phyloP scores from a whole-genome alignment of 2,329 filamentous ascomycete species.

The Drechslerella stenobrocha region DNA sequence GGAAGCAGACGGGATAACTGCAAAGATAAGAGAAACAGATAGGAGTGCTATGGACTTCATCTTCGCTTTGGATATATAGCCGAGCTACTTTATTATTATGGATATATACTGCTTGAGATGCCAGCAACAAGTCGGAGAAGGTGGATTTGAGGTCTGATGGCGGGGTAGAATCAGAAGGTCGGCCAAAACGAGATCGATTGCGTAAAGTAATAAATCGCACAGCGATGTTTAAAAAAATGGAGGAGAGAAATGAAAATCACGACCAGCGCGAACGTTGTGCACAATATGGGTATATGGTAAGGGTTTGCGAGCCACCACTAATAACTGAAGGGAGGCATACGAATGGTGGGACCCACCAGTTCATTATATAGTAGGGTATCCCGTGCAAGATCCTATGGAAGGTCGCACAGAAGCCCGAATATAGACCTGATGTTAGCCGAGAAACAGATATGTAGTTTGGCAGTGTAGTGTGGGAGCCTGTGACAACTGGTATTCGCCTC shows the following conservation, averaged over 20 bases:
- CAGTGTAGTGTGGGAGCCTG: too few relatives aligned
- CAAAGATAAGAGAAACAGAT: constrained; percentile 8
- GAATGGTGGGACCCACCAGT: neutral
- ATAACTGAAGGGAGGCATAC: neutral
- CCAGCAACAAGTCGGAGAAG: neutral
- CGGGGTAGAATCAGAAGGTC: neutral
- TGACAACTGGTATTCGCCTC: too few relatives aligned
- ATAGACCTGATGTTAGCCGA: too few relatives aligned
- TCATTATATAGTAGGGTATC: neutral
- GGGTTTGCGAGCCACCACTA: neutral
- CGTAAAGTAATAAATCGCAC: constrained; percentile 2
- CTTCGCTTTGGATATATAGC: neutral
- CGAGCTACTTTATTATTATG: neutral
- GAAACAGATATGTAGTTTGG: too few relatives aligned
- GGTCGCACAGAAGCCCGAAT: neutral
- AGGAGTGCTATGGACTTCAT: constrained; percentile 12
- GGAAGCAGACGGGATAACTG: neutral
- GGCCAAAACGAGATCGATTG: neutral
- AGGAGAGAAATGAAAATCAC: constrained; percentile 3
- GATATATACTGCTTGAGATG: constrained; percentile 1
- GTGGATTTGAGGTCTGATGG: neutral
- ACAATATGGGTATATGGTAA: neutral
- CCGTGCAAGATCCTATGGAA: neutral
- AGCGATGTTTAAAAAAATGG: constrained; percentile 3
- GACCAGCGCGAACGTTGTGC: neutral